phyloP scores from a whole-genome alignment of 1,284 basidiomycete genomes.

The Ustilago bromivora region DNA sequence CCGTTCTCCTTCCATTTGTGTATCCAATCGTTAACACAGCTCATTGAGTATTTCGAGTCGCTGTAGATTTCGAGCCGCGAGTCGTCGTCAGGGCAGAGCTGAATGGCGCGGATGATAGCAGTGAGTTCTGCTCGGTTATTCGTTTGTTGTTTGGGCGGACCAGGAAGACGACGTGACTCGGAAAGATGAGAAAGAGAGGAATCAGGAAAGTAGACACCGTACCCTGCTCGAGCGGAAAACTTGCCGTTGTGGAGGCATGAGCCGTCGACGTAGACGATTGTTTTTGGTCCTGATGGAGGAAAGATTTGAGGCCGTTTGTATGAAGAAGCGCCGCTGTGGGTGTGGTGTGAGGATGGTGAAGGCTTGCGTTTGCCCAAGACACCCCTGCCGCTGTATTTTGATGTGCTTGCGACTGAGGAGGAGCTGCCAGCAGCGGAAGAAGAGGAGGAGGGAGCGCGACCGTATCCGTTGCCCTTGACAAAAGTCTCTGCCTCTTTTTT shows the following conservation, averaged over 20 bases:
- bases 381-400: neutral
- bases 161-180: slow-evolving; percentile 81
- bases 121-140: slow-evolving; percentile 89
- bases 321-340: neutral
- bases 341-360: neutral
- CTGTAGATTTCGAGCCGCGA: slow-evolving; percentile 76
- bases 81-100: slow-evolving; percentile 74
- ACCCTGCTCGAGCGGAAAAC: slow-evolving; percentile 55
- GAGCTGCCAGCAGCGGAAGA: neutral
- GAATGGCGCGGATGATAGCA: slow-evolving; percentile 80
- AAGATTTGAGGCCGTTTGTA: slow-evolving; percentile 2
- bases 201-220: slow-evolving; percentile 62
- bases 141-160: slow-evolving; percentile 75
- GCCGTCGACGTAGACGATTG: slow-evolving; percentile 80
- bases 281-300: neutral
- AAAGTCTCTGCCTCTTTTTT: slow-evolving; percentile 72
- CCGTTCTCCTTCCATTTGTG: slow-evolving; percentile 74
- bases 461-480: slow-evolving; percentile 24
- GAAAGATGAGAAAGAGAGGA: slow-evolving; percentile 73
- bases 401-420: neutral
- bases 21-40: slow-evolving; percentile 77
- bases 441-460: neutral
- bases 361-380: neutral
- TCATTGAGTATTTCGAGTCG: slow-evolving; percentile 62
- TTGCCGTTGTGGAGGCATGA: slow-evolving; percentile 82